These are phyloP conservation scores for Salicornia ramosissima DNA, from an alignment of 148 eudicot species.

Conservation along the genomic window DNA sequence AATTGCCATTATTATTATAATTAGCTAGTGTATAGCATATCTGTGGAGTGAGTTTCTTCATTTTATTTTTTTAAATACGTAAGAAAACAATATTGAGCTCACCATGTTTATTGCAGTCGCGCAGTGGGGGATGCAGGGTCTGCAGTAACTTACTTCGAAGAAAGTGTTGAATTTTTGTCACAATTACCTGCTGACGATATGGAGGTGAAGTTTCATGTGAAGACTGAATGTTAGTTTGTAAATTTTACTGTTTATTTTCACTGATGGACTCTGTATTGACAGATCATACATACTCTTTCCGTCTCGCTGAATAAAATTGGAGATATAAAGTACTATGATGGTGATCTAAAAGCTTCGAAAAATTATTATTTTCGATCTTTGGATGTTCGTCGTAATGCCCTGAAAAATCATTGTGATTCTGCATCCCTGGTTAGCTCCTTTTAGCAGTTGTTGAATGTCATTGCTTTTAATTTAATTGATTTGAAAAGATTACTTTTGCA, in stretches of 20 bases:
- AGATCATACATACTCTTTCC: constrained; percentile 88
- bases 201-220: constrained; percentile 47
- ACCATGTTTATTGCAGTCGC: constrained; percentile 55
- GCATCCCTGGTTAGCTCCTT: constrained; percentile 66
- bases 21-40: too few relatives aligned
- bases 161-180: constrained; percentile 70
- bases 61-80: too few relatives aligned
- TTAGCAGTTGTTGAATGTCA: neutral
- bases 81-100: neutral
- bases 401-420: constrained; percentile 45
- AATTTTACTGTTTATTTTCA: neutral
- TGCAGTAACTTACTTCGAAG: constrained; percentile 82
- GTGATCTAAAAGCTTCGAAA: constrained; percentile 75
- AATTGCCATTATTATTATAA: too few relatives aligned
- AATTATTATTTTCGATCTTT: constrained; percentile 66
- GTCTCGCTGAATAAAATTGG: constrained; percentile 95
- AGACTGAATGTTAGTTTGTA: neutral
- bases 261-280: constrained; percentile 31
- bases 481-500: neutral
- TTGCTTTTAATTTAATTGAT: neutral
- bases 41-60: too few relatives aligned
- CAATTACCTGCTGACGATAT: constrained; percentile 58
- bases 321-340: constrained; percentile 88
- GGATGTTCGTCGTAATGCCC: constrained; percentile 72
- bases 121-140: constrained; percentile 75